A percentile compares a stretch with the other conserved stretches of the same genome.
Conservation (phyloP, 2,329 filamentous ascomycete species). For the Colletotrichum lindemuthianum region DNA sequence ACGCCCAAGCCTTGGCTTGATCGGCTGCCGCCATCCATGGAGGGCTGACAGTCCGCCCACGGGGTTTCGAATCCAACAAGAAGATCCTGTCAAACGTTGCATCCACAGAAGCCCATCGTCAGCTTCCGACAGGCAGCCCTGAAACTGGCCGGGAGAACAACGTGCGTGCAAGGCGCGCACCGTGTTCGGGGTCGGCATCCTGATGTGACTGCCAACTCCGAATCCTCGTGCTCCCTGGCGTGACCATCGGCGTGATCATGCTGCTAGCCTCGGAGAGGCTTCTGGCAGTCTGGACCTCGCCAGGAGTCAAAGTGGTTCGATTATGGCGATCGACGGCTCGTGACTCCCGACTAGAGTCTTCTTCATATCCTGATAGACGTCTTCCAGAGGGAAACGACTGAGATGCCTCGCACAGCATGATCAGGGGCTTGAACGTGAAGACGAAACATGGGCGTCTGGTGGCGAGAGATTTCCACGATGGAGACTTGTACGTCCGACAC, state of each 20-base stretch:
- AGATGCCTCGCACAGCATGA: conserved; percentile 27
- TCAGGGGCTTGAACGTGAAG: conserved; percentile 16
- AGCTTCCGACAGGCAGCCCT: conserved; percentile 26
- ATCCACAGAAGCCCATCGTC: conserved; percentile 28
- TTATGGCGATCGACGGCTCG: conserved; percentile 12
- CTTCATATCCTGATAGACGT: background rate
- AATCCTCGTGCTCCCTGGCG: background rate
- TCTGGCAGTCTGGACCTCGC: conserved; percentile 1
- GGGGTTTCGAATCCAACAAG: conserved; percentile 19
- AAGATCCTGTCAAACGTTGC: conserved; percentile 38
- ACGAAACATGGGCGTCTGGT: conserved; percentile 22
- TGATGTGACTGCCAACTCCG: background rate
- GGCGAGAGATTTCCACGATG: conserved; percentile 12
- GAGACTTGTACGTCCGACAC: conserved; percentile 17
- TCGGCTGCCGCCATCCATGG: conserved; percentile 12
- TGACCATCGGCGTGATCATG: conserved; percentile 4
- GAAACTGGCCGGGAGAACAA: conserved; percentile 33
- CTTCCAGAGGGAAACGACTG: background rate
- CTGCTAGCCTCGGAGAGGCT: conserved; percentile 14
- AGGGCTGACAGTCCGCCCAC: conserved; percentile 19
- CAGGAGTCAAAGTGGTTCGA: conserved; percentile 13
- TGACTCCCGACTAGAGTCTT: conserved; percentile 7
- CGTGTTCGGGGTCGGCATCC: conserved; percentile 28
- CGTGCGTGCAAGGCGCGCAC: conserved; percentile 30
- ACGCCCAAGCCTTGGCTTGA: background rate